phyloP scores from a whole-genome alignment of 306 rosid species.

The Vigna nakashimae region DNA sequence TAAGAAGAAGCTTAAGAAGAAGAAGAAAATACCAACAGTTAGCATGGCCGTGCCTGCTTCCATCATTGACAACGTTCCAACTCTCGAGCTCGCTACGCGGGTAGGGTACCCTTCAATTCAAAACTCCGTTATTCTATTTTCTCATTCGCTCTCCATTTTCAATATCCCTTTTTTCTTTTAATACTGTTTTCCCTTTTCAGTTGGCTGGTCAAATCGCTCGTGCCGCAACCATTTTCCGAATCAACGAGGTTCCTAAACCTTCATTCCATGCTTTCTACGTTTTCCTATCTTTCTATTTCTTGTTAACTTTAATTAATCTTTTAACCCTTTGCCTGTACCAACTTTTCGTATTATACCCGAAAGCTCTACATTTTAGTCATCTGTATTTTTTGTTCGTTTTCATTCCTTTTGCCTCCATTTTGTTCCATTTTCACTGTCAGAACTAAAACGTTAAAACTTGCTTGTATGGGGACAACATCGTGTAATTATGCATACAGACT shows the following conservation, averaged over 20 bases:
- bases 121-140: not conserved
- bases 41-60: conserved; percentile 89
- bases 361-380: not conserved
- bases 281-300: conserved; percentile 1
- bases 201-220: conserved; percentile 98
- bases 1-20: conserved; percentile 49
- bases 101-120: conserved; percentile 46
- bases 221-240: conserved; percentile 92
- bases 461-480: not conserved
- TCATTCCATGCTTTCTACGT: conserved; percentile 10
- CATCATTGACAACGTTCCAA: conserved; percentile 86
- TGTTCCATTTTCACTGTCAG: not conserved
- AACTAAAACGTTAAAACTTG: not conserved
- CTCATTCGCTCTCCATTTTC: conserved; percentile 13
- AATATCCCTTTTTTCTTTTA: not conserved
- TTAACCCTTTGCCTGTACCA: not conserved
- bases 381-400: not conserved
- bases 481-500: not conserved
- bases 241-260: conserved; percentile 70
- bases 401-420: not conserved
- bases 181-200: conserved; percentile 48
- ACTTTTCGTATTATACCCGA: not conserved
- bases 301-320: not conserved
- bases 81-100: conserved; percentile 89
- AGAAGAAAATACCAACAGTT: conserved; percentile 62